These are phyloP conservation scores for Microstegium vimineum DNA, from an alignment of 176 grass and related monocot genomes.

Conservation along the genomic window DNA sequence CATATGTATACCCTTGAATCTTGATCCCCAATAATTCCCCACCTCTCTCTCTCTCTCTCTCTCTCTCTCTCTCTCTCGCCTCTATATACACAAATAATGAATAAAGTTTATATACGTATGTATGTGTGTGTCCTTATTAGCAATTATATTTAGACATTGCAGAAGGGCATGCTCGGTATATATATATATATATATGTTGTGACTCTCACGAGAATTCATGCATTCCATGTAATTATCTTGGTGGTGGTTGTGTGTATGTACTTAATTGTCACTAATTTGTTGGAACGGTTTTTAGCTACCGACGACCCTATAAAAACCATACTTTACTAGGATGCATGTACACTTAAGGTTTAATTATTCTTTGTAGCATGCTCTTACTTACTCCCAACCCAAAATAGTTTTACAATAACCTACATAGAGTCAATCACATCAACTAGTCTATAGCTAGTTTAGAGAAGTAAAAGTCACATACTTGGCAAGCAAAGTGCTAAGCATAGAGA, in stretches of 20 bases:
- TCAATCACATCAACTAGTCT: neutral
- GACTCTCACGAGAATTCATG: neutral
- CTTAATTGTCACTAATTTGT: neutral
- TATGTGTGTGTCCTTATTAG: too few species aligned
- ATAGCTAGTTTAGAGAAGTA: too few species aligned
- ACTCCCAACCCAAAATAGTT: neutral
- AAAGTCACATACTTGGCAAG: too few species aligned
- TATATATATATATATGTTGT: neutral
- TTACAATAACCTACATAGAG: neutral
- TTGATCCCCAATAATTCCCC: too few species aligned
- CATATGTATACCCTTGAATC: neutral
- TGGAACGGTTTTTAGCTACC: too few species aligned
- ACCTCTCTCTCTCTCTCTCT: neutral
- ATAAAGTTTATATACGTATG: neutral
- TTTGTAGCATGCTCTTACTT: neutral
- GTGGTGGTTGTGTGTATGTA: neutral
- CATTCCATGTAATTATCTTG: neutral
- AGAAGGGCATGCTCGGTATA: neutral
- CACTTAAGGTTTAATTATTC: too few species aligned
- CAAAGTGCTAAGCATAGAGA: too few species aligned
- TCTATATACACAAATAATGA: neutral
- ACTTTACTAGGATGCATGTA: neutral
- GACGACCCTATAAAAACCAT: too few species aligned
- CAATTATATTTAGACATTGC: neutral
- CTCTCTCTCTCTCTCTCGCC: too few species aligned